A percentile compares a stretch with the other conserved stretches of the same genome.
Conservation (phyloP, 2,329 filamentous ascomycete species). For the Aspergillus sp. region DNA sequence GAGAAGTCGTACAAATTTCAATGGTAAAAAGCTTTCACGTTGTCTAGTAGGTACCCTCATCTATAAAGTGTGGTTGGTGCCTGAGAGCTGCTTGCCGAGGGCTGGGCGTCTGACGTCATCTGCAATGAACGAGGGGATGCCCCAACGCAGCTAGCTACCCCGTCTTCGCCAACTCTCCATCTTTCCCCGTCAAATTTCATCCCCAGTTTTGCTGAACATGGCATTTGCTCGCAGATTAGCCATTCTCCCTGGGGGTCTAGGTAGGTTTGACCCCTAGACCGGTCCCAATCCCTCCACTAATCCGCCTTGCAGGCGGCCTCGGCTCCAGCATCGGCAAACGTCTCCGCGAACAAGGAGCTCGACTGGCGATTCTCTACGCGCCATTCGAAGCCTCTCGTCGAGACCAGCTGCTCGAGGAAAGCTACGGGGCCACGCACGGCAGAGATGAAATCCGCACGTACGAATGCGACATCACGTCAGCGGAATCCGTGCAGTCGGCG, state of each 20-base stretch:
- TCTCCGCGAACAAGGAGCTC: constrained; percentile 42
- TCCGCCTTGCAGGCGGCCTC: constrained; percentile 34
- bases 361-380: constrained; percentile 48
- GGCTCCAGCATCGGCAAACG: constrained; percentile 45
- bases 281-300: not conserved
- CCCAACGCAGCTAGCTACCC: too few relatives aligned
- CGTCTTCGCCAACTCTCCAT: too few relatives aligned
- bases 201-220: not conserved
- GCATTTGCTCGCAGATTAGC: constrained; percentile 37
- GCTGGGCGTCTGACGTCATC: too few relatives aligned
- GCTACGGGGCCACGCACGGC: constrained; percentile 28
- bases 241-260: constrained; percentile 45
- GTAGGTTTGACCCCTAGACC: constrained; percentile 24
- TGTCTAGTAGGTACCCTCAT: too few relatives aligned
- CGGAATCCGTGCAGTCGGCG: constrained; percentile 46
- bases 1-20: too few relatives aligned
- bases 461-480: constrained; percentile 50
- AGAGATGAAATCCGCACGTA: constrained; percentile 32
- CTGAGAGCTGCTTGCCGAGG: too few relatives aligned
- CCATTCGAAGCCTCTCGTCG: constrained; percentile 45
- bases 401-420: constrained; percentile 35
- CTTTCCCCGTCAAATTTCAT: too few relatives aligned
- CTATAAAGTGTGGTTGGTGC: too few relatives aligned
- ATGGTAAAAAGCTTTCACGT: too few relatives aligned
- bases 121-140: too few relatives aligned